Percentiles rank a stretch among this genome's conserved stretches.
These are phyloP conservation scores for Vitis vinifera DNA, from an alignment of 164 flowering plant species.

Conservation along the genomic window ASM3070453v1 NC_081821.1:10741001-10741500, in stretches of 20 bases:
- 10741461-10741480: neutral
- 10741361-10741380: conserved; percentile 60
- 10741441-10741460: conserved; percentile 42
- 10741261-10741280: conserved; percentile 54
- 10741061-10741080: too few relatives aligned
- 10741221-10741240: neutral
- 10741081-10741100: too few relatives aligned
- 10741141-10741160: neutral
- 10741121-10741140: too few relatives aligned
- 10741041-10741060: too few relatives aligned
- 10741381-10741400: conserved; percentile 81
- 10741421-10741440: conserved; percentile 75
- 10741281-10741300: conserved; percentile 98
- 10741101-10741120: too few relatives aligned
- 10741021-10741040: too few relatives aligned
- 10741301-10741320: conserved; percentile 41
- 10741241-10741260: neutral
- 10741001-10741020: too few relatives aligned
- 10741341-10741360: conserved; percentile 14
- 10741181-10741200: neutral
- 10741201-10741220: neutral
- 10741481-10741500: neutral
- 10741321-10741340: conserved; percentile 10
- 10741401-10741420: conserved; percentile 83
- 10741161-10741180: neutral